Base-by-base conservation (phyloP, 257 asterid species). In the Eustoma russellianum region DNA sequence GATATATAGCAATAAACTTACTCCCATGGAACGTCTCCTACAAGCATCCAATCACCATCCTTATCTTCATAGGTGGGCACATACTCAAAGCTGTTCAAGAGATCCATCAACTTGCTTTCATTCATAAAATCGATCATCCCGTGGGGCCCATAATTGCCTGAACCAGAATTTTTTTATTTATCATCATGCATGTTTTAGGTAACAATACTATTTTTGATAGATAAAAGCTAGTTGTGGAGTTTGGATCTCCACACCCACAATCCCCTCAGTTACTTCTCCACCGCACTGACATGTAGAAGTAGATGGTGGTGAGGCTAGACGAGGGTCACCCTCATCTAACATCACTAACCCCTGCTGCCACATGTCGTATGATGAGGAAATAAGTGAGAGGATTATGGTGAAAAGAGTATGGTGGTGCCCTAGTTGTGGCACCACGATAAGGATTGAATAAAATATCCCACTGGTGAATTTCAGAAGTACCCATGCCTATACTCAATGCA, bases 71-170 rank as follows among this genome's bases (percentile, higher is more conserved):
- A 71, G 18, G 73, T 69, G n/a, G 79, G 82, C 17, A 75, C 82
- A 61, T 75, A 79, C 34, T 79, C 86, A 33, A 80, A 79, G n/a
- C 86, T 78, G 49, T 73, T 73, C 40, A 79, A 59, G 45, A 72
- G 79, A 61, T 79, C 85, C 35, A 74, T 74, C 77, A 78, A 61
- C 61, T 74, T 78, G 66, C 72, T 78, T 71, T 74, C 85, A 57
- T 72, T 55, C 79, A 70, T 70, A 43, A 70, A 70, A 45, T 70
- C 72, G 49, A 70, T 70, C 76, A 70, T 70, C 34, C 68, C 75
- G 41, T 65, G 68, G 55, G 64, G 17, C 60, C 75, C 75, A 61
- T 70, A 65, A 51, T 70, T 52, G 46, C 76, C 76, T 68, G 44
- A 40, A 54, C 14, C 5, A 62, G 49, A 43, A 0, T 17, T n/a